phyloP scores from a whole-genome alignment of 306 rosid genomes.

The Cicer chorassanicum region DNA sequence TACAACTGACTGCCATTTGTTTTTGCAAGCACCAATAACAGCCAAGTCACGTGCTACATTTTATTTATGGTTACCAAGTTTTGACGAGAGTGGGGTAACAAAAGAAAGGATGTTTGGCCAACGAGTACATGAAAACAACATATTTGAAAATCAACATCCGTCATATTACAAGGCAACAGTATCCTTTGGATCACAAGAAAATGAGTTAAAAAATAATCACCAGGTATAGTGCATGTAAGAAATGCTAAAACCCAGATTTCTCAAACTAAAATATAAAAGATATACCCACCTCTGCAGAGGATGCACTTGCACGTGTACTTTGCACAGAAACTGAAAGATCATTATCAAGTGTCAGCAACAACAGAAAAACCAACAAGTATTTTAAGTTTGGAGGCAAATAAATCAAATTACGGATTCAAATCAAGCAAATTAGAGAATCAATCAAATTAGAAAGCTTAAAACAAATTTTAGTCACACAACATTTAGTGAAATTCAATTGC shows the following conservation, averaged over 20 bases:
- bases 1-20: conserved; percentile 2
- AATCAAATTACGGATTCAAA: conserved; percentile 31
- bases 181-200: conserved; percentile 25
- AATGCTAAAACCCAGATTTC: conserved; percentile 10
- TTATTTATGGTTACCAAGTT: conserved; percentile 10
- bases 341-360: conserved; percentile 45
- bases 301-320: conserved; percentile 63
- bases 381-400: not conserved
- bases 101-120: not conserved
- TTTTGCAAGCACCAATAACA: conserved; percentile 18
- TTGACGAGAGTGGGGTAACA: not conserved
- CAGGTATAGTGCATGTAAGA: not conserved
- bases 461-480: conserved; percentile 12
- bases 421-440: not conserved
- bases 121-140: conserved; percentile 7
- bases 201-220: not conserved
- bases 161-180: conserved; percentile 4
- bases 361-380: conserved; percentile 19
- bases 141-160: conserved; percentile 7
- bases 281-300: conserved; percentile 65
- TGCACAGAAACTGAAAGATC: conserved; percentile 64
- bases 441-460: not conserved
- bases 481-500: not conserved
- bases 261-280: conserved; percentile 4
- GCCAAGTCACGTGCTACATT: not conserved